phyloP scores from a whole-genome alignment of 108 stramenopile genomes.

The Conticribra weissflogii region DNA sequence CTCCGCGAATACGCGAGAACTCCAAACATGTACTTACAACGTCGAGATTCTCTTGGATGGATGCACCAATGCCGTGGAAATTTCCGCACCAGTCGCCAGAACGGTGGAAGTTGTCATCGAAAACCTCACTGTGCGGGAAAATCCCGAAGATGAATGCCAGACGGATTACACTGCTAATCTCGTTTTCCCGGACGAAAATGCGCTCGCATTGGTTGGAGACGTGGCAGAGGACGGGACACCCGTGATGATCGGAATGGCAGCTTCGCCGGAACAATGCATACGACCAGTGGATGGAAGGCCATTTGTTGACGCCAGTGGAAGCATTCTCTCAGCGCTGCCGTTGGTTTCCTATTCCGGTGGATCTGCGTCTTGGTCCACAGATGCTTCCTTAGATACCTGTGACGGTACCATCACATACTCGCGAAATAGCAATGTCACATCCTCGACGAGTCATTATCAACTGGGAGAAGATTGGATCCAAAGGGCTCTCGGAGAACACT shows the following conservation, averaged over 20 bases:
- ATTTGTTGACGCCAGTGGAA: conserved; percentile 52
- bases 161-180: conserved; percentile 24
- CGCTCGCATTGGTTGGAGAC: neutral
- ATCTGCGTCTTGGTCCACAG: conserved; percentile 26
- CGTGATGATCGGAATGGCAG: no score
- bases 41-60: conserved; percentile 48
- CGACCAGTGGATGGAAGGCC: conserved; percentile 57
- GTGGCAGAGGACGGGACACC: conserved; percentile 20
- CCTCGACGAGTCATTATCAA: conserved; percentile 11
- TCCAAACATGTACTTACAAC: conserved; percentile 42
- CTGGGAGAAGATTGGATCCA: conserved; percentile 58
- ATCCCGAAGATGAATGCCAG: conserved; percentile 10
- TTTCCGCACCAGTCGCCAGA: conserved; percentile 39
- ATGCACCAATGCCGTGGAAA: conserved; percentile 23
- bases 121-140: conserved; percentile 14
- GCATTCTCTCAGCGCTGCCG: conserved; percentile 38
- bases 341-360: conserved; percentile 2
- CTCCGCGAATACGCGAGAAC: conserved; percentile 4
- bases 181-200: conserved; percentile 17
- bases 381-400: neutral
- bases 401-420: neutral
- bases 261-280: conserved; percentile 16
- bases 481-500: conserved; percentile 63
- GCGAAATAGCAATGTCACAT: conserved; percentile 11
- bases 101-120: conserved; percentile 25